These are phyloP conservation scores for Candida ovalis DNA, from an alignment of 805 yeast species.

Conservation along the genomic window DNA sequence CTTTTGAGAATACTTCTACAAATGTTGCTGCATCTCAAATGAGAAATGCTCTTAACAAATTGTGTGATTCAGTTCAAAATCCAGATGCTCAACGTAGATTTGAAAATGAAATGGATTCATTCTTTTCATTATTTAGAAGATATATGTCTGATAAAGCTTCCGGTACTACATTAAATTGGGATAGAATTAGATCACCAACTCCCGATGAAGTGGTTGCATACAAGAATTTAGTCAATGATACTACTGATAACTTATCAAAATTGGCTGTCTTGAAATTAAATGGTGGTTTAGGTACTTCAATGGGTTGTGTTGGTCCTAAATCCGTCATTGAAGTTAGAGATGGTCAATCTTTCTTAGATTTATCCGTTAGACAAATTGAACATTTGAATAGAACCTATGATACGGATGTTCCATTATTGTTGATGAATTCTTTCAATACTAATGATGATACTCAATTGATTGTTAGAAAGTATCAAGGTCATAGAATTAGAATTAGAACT, in stretches of 20 bases:
- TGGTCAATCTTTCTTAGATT: constrained; percentile 94
- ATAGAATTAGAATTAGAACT: constrained; percentile 89
- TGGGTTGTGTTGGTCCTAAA: constrained; percentile 99
- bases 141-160: constrained; percentile 86
- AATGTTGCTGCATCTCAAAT: constrained; percentile 95
- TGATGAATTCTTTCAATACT: constrained; percentile 98
- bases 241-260: constrained; percentile 55
- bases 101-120: constrained; percentile 91
- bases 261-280: constrained; percentile 94
- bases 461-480: constrained; percentile 95
- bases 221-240: constrained; percentile 42
- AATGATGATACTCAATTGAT: constrained; percentile 92
- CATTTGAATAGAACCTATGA: constrained; percentile 86
- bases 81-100: constrained; percentile 50
- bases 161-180: constrained; percentile 88
- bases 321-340: constrained; percentile 98
- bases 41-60: constrained; percentile 90
- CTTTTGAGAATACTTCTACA: constrained; percentile 92
- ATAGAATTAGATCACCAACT: constrained; percentile 86
- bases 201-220: constrained; percentile 87
- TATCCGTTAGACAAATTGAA: constrained; percentile 95
- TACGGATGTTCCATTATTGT: constrained; percentile 89
- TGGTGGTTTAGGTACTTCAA: constrained; percentile 98
- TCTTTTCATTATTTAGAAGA: constrained; percentile 89
- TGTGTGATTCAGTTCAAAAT: constrained; percentile 76